Base-by-base conservation (phyloP, 2,329 filamentous ascomycete species). In the Graphilbum fragrans region DNA sequence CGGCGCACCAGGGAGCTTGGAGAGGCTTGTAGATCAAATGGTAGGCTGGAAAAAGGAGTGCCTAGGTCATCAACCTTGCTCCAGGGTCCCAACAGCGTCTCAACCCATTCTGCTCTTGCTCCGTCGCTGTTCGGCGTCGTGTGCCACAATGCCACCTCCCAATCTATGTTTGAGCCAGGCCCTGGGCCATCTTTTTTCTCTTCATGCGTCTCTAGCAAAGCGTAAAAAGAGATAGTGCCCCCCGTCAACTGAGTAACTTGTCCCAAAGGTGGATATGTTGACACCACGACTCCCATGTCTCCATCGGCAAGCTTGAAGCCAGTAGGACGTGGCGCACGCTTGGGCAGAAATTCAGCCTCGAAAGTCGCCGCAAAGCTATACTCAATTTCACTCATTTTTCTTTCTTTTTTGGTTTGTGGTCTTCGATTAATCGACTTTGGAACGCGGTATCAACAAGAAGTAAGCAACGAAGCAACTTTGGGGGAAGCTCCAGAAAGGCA, bases 131-230 rank as follows among this genome's bases (percentile, higher is more conserved):
- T 35, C 2, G 33, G 35, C 14, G 36, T 47, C 4, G 69, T 69
- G 43, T 85, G 76, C 85, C 86, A 94, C 8, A 93, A 60, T 16
- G 74, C 74, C 25, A 86, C 73, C 50, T 92, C 72, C 80, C 84
- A 92, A n/a, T 18, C 27, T 8, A 14, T 16, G 7, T 27, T 27
- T 7, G 23, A 27, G 23, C 7, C 23, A 18, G 67, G 19, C 18
- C 53, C 46, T 75, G 64, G 16, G 72, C 61, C 8, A 67, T 17
- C 65, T 37, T 70, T 70, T 29, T 64, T 65, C 19, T 57, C 34
- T 80, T 73, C 50, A 33, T 74, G 73, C 34, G 80, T 74, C 50
- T 88, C 79, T 25, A 94, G 66, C 12, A 88, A 59, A 7, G 82
- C 79, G 1, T 73, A 79, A 49, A 95, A 80, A 1, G 58, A 55